Percentiles rank a stretch among this genome's conserved stretches.
phyloP scores from a whole-genome alignment of 2,329 filamentous ascomycete species.

The Colletotrichum acutatum region DNA sequence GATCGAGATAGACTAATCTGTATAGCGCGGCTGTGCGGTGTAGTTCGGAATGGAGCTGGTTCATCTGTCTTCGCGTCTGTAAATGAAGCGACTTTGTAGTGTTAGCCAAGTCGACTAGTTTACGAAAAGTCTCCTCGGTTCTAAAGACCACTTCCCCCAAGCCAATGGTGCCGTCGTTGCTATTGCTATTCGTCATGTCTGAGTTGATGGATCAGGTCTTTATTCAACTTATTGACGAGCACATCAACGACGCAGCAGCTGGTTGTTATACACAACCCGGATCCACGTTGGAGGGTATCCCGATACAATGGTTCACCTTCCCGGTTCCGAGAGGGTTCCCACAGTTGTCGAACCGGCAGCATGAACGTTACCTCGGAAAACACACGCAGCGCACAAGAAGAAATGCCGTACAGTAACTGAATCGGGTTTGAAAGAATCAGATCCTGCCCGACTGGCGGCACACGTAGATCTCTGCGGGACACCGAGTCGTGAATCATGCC shows the following conservation, averaged over 20 bases:
- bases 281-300: not conserved
- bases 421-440: not conserved
- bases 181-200: not conserved
- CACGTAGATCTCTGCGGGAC: not conserved
- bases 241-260: not conserved
- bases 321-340: not conserved
- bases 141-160: not conserved
- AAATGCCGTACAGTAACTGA: not conserved
- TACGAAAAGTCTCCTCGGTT: not conserved
- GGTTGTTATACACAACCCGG: not conserved
- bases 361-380: not conserved
- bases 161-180: not conserved
- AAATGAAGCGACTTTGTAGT: not conserved
- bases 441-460: not conserved
- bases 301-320: not conserved
- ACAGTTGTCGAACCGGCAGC: not conserved
- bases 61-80: not conserved
- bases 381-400: not conserved
- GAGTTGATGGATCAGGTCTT: not conserved
- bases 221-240: not conserved
- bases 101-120: not conserved
- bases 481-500: not conserved
- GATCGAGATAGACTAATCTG: not conserved
- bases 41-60: not conserved
- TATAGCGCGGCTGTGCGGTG: not conserved